A percentile compares a stretch with the other conserved stretches of the same genome.
Conservation (phyloP, 2,329 filamentous ascomycete genomes). For the Trichoderma sp. region DNA sequence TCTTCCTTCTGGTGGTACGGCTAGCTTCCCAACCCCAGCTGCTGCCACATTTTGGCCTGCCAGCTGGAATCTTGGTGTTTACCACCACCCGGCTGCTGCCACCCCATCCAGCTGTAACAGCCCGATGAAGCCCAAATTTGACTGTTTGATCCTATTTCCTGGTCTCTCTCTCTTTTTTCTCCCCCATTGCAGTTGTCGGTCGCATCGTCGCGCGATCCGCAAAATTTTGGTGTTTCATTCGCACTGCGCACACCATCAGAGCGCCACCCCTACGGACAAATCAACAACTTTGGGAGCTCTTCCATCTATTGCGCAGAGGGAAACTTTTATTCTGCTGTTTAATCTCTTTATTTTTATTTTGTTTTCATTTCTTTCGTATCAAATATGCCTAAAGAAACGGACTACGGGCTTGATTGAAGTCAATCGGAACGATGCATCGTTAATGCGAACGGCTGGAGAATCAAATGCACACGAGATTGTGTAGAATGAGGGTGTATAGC, state of each 20-base stretch:
- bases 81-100: background rate
- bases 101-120: background rate
- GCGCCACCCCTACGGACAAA: background rate
- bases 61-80: background rate
- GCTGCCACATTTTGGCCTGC: background rate
- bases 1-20: background rate
- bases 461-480: background rate
- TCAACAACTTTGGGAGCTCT: background rate
- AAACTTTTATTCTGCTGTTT: background rate
- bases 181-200: background rate
- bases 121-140: background rate
- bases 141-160: background rate
- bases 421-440: background rate
- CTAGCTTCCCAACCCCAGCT: background rate
- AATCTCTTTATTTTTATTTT: too few relatives aligned
- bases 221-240: conserved; percentile 3
- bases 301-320: background rate
- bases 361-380: too few relatives aligned
- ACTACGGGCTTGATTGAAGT: background rate
- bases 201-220: background rate
- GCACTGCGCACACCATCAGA: background rate
- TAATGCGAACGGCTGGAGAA: background rate
- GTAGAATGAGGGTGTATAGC: background rate
- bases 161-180: background rate
- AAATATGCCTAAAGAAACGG: too few relatives aligned